Evolutionary conservation across 2,329 filamentous ascomycete species (phyloP).

Genomic region (Claviceps cyperi): DNA sequence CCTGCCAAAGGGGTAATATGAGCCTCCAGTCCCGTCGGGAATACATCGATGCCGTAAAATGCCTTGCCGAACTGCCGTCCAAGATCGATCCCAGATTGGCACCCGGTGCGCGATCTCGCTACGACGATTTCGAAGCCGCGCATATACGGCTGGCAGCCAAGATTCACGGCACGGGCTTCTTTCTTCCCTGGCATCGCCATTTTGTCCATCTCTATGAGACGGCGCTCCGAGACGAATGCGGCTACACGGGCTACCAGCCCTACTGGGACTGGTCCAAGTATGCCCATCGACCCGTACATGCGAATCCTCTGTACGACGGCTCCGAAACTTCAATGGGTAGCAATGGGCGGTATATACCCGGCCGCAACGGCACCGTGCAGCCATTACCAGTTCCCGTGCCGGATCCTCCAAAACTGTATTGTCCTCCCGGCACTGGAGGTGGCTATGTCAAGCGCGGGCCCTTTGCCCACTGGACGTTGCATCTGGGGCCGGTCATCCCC

Average conservation of each 20-base stretch:
- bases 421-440: conserved; percentile 3
- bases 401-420: not conserved
- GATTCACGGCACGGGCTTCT: not conserved
- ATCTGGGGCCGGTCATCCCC: conserved; percentile 1
- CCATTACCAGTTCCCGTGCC: not conserved
- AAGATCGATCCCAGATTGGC: not conserved
- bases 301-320: conserved; percentile 3
- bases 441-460: conserved; percentile 4
- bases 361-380: not conserved
- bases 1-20: not conserved
- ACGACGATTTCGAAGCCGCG: conserved; percentile 4
- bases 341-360: not conserved
- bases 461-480: not conserved
- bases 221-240: conserved; percentile 26
- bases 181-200: conserved; percentile 25
- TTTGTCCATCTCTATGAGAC: conserved; percentile 24
- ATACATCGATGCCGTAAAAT: conserved; percentile 6
- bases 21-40: not conserved
- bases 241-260: conserved; percentile 15
- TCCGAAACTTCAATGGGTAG: conserved; percentile 1
- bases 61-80: not conserved
- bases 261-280: conserved; percentile 4
- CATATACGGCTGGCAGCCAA: not conserved
- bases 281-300: not conserved
- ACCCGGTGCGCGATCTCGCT: conserved; percentile 4